Evolutionary conservation across 108 stramenopile genomes (phyloP).

Genomic region (Chaetoceros tenuissimus): DNA sequence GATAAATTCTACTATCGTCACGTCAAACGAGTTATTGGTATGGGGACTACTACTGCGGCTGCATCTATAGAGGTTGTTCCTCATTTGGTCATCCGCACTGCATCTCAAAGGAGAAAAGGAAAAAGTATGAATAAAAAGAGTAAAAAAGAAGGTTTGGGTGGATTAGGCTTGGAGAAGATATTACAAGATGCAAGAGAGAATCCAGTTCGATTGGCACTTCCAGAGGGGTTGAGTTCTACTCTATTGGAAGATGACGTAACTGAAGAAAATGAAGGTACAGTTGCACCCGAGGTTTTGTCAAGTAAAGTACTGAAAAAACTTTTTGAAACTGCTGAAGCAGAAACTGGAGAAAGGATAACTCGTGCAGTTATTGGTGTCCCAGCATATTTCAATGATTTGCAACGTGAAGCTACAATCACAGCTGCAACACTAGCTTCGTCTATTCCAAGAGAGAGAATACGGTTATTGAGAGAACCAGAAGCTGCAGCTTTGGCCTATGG

Average conservation of each 20-base stretch:
- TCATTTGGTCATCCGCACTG: slow-evolving; percentile 27
- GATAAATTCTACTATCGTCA: slow-evolving; percentile 41
- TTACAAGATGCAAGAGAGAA: slow-evolving; percentile 47
- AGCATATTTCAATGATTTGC: slow-evolving; percentile 90
- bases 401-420: slow-evolving; percentile 75
- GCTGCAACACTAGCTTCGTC: slow-evolving; percentile 75
- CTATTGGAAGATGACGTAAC: not conserved
- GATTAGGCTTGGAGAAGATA: slow-evolving; percentile 28
- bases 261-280: slow-evolving; percentile 2
- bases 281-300: slow-evolving; percentile 73
- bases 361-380: slow-evolving; percentile 90
- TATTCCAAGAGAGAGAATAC: slow-evolving; percentile 54
- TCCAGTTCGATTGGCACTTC: slow-evolving; percentile 43
- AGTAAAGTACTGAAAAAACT: slow-evolving; percentile 62
- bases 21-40: slow-evolving; percentile 81
- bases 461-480: slow-evolving; percentile 88
- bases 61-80: slow-evolving; percentile 58
- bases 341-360: slow-evolving; percentile 44
- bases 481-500: slow-evolving; percentile 94
- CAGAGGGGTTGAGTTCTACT: not conserved
- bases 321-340: slow-evolving; percentile 32
- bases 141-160: slow-evolving; percentile 26
- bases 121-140: slow-evolving; percentile 29
- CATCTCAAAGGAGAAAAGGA: slow-evolving; percentile 18
- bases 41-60: slow-evolving; percentile 35